A percentile compares a stretch with the other conserved stretches of the same genome.
These are phyloP conservation scores for Colletotrichum nymphaeae DNA, from an alignment of 2,329 filamentous ascomycete genomes.

Conservation along the genomic window DNA sequence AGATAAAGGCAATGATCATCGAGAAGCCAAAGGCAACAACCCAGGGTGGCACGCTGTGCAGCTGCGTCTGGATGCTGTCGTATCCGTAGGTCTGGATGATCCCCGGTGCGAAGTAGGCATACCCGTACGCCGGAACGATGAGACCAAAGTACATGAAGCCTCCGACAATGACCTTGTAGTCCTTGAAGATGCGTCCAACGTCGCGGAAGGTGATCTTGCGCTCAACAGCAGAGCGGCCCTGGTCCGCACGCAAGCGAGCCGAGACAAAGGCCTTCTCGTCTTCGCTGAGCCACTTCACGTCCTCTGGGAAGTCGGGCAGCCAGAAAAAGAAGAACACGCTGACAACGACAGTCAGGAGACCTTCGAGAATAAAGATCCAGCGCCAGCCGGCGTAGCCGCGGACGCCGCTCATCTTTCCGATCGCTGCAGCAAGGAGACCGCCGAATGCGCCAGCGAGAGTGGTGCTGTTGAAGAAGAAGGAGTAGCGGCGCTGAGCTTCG, in stretches of 20 bases:
- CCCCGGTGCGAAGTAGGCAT: conserved; percentile 80
- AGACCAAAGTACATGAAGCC: conserved; percentile 86
- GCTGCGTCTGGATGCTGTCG: conserved; percentile 65
- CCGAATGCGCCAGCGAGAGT: conserved; percentile 53
- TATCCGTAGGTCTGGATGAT: conserved; percentile 78
- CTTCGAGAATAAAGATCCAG: conserved; percentile 87
- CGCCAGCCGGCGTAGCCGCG: conserved; percentile 79
- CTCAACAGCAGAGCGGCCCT: conserved; percentile 74
- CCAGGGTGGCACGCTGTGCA: conserved; percentile 69
- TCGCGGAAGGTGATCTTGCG: conserved; percentile 69
- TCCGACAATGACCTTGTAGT: conserved; percentile 79
- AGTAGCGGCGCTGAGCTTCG: conserved; percentile 92
- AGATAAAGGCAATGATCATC: conserved; percentile 78
- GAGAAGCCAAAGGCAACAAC: conserved; percentile 81
- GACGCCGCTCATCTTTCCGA: conserved; percentile 80
- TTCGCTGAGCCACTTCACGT: conserved; percentile 77
- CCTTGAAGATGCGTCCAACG: conserved; percentile 73
- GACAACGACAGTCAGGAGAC: conserved; percentile 70
- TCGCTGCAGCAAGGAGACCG: conserved; percentile 44
- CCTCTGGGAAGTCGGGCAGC: conserved; percentile 80
- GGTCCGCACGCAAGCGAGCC: conserved; percentile 74
- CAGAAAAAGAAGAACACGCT: conserved; percentile 74
- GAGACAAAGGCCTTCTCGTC: conserved; percentile 76
- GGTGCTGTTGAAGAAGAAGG: conserved; percentile 91
- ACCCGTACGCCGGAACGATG: conserved; percentile 81